Percentiles rank a stretch among this genome's conserved stretches.
These are phyloP conservation scores for Casaregolazyma lundiana DNA, from an alignment of 1,139 yeast genomes.

Conservation along the genomic window DNA sequence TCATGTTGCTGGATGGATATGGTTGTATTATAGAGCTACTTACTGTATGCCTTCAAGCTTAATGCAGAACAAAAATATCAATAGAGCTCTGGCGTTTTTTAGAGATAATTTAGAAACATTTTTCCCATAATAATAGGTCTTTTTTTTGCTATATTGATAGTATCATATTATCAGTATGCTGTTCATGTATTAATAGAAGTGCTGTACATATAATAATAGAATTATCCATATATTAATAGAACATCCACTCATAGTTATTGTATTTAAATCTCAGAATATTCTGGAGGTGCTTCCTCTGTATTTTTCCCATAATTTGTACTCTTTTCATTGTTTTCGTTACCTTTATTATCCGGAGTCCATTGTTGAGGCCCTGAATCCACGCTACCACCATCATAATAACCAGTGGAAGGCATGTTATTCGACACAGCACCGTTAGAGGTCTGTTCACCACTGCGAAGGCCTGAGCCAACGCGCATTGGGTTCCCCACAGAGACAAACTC, in stretches of 20 bases:
- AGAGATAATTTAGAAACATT: too few species aligned
- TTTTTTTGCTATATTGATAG: too few species aligned
- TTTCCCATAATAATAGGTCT: too few species aligned
- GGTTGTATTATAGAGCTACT: too few species aligned
- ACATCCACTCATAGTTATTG: background rate
- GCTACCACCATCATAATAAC: background rate
- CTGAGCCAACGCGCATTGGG: constrained; percentile 23
- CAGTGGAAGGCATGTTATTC: background rate
- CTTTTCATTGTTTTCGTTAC: background rate
- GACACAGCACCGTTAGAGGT: constrained; percentile 4
- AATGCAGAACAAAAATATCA: background rate
- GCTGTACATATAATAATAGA: background rate
- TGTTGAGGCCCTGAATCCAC: constrained; percentile 1
- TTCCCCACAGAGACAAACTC: constrained; percentile 22
- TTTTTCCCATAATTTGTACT: background rate
- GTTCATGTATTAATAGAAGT: background rate
- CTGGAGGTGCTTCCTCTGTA: constrained; percentile 1
- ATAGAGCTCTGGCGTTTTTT: too few species aligned
- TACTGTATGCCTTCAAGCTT: too few species aligned
- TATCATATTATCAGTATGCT: too few species aligned
- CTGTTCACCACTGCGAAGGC: constrained; percentile 16
- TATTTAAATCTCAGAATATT: constrained; percentile 2
- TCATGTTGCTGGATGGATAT: too few species aligned
- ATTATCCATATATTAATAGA: background rate
- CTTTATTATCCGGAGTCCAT: constrained; percentile 1